Evolutionary conservation across 805 yeast genomes (phyloP), one percentile per base, ranked within the genome.

Genomic region (Huiozyma naganishii): DNA sequence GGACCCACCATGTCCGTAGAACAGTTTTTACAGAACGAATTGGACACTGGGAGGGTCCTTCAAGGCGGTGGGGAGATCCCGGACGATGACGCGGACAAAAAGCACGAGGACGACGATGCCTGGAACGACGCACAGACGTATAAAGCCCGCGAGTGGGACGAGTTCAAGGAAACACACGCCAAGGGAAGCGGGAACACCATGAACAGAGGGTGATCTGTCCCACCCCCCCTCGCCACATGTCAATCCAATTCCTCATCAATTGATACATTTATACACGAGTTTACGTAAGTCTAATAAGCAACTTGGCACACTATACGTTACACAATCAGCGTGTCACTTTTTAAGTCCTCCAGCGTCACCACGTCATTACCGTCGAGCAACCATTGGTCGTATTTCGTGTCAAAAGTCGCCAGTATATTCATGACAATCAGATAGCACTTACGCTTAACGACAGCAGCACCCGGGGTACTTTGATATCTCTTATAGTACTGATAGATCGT

Each of bases 1-100:
- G 70, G 90, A 29, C 98, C 98, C 2, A 86, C 97, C 0, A 86
- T 92, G 92, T 70, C 95, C 0, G 88, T 92, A 0, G 98, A 92
- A 50, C 97, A 92, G 53, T 80, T 83, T 48, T 68, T 92, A 42
- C 95, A 88, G 40, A 78, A 86, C 52, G 98, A 92, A 58, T 68
- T 84, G 48, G 79, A 79, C 13, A 79, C 83, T 53, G 96, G 96
- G 2, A 89, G 90, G 44, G 83, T 89, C 71, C 69, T 76, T 35
- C 67, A 68, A 55, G 58, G 77, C 62, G 57, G 79, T 61, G 57
- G 67, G 56, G 41, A 55, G 35, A 17, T 17, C 23, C 37, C 33
- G 13, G 46, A 48, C 27, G 70, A 69, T 5, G 45, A 47, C 17
- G 70, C 68, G 6, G 59, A 65, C 43, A 46, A 57, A 7, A 71